Conservation (phyloP, 2,329 filamentous ascomycete genomes). For the Dryadomyces quercivorus region DNA sequence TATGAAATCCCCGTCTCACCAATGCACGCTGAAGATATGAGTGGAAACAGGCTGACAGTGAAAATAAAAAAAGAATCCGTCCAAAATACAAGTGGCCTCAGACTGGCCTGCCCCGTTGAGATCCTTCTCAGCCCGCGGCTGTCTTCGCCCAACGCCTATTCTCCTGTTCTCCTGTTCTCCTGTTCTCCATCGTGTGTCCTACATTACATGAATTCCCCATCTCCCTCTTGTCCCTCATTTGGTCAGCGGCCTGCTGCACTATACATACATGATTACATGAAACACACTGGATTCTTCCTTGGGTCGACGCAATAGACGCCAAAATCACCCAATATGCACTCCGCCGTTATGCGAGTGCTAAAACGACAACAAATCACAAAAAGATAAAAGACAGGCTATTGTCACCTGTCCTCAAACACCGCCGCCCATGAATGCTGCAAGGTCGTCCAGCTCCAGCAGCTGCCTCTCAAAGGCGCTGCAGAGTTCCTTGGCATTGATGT, state of each 20-base stretch:
- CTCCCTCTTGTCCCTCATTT: not conserved
- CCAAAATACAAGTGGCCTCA: not conserved
- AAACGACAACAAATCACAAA: not conserved
- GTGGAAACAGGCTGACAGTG: not conserved
- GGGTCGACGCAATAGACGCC: not conserved
- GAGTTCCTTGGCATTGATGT: constrained; percentile 47
- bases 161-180: not conserved
- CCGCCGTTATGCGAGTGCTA: not conserved
- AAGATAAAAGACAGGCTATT: not conserved
- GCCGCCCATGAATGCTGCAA: constrained; percentile 51
- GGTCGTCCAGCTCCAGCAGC: constrained; percentile 46
- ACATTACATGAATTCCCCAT: not conserved
- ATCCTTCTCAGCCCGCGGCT: not conserved
- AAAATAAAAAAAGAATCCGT: not conserved
- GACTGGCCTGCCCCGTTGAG: not conserved
- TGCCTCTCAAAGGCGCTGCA: constrained; percentile 48
- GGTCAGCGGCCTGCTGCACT: not conserved
- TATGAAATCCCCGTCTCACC: too few species aligned
- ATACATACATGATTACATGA: constrained; percentile 2
- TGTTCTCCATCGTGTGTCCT: not conserved
- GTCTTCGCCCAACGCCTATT: not conserved
- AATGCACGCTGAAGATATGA: too few species aligned
- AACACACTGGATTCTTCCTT: not conserved
- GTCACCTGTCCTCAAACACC: constrained; percentile 31
- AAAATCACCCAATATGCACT: not conserved